Percentiles rank a stretch among this genome's conserved stretches.
phyloP scores from a whole-genome alignment of 2,329 filamentous ascomycete species.

The Fusarium denticulatum region DNA sequence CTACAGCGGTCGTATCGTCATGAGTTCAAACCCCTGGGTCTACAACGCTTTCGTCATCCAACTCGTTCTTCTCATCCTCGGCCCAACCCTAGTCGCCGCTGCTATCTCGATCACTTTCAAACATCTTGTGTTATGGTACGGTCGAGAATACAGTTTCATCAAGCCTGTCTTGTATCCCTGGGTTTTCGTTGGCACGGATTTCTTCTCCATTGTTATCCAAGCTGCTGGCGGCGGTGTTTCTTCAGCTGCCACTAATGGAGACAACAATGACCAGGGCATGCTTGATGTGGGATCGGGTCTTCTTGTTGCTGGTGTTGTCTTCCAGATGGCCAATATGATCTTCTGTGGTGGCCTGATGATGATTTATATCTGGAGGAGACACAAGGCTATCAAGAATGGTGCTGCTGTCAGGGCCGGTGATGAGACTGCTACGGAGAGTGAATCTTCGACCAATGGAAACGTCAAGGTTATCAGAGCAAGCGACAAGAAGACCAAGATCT shows the following conservation, averaged over 20 bases:
- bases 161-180: conserved; percentile 55
- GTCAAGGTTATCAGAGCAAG: conserved; percentile 7
- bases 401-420: neutral
- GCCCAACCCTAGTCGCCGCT: conserved; percentile 55
- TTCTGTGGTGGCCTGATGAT: conserved; percentile 39
- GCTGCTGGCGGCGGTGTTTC: conserved; percentile 36
- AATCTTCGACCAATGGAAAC: neutral
- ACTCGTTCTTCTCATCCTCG: conserved; percentile 54
- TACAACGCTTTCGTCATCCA: conserved; percentile 54
- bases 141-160: conserved; percentile 49
- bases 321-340: conserved; percentile 39
- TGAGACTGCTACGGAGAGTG: neutral
- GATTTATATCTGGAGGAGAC: conserved; percentile 34
- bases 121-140: conserved; percentile 55
- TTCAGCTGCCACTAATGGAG: conserved; percentile 18
- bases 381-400: conserved; percentile 22
- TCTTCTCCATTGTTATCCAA: conserved; percentile 48
- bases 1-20: conserved; percentile 54
- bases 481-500: conserved; percentile 31
- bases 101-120: conserved; percentile 57
- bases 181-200: conserved; percentile 60
- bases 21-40: conserved; percentile 53
- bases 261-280: conserved; percentile 7
- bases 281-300: conserved; percentile 28
- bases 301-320: conserved; percentile 37